phyloP scores from a whole-genome alignment of 305 asterid species.

The Fraxinus angustifolia region DNA sequence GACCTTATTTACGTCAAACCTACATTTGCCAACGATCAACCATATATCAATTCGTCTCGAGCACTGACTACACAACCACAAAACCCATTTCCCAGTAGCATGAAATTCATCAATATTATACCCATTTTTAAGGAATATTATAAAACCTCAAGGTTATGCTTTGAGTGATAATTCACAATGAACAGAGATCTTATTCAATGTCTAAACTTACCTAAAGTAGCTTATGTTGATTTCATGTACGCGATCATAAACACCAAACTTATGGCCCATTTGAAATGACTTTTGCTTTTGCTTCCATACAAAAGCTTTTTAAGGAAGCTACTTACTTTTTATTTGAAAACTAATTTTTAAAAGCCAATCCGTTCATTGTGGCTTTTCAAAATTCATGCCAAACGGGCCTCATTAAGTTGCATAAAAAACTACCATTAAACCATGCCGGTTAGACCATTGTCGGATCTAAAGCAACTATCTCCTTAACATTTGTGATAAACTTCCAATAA shows the following conservation, averaged over 20 bases:
- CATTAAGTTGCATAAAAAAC: background rate
- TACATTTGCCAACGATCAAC: background rate
- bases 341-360: too few relatives aligned
- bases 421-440: background rate
- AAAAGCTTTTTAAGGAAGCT: too few relatives aligned
- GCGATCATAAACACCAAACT: too few relatives aligned
- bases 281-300: too few relatives aligned
- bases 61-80: background rate
- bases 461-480: background rate
- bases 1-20: background rate
- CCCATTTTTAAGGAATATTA: background rate
- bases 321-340: too few relatives aligned
- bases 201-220: background rate
- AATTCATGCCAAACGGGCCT: too few relatives aligned
- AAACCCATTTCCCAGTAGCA: background rate
- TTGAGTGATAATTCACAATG: background rate
- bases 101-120: background rate
- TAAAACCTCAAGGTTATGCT: background rate
- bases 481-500: background rate
- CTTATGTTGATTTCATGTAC: background rate
- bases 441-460: background rate
- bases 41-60: background rate
- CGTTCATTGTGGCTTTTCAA: too few relatives aligned
- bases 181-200: background rate
- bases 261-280: too few relatives aligned